phyloP scores from a whole-genome alignment of 179 eudicot species.

The Monotropa hypopitys region DNA sequence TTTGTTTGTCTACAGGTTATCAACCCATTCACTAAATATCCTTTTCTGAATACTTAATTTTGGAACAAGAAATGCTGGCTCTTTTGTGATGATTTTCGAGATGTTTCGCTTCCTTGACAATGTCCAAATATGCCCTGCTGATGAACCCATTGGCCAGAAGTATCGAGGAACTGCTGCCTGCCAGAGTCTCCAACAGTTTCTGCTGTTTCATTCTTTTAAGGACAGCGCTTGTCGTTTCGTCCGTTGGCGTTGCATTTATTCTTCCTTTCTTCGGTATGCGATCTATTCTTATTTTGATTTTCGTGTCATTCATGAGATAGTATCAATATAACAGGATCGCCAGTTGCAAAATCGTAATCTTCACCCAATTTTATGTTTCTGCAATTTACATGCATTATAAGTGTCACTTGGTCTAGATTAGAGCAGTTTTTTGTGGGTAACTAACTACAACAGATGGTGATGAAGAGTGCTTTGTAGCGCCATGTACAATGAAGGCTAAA shows the following conservation, averaged over 20 bases:
- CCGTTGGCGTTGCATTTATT: slow-evolving; percentile 59
- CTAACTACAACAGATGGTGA: not conserved
- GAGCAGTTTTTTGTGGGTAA: not conserved
- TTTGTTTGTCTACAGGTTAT: slow-evolving; percentile 46
- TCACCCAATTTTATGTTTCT: not conserved
- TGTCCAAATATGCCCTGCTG: slow-evolving; percentile 48
- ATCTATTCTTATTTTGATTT: not conserved
- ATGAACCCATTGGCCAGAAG: slow-evolving; percentile 83
- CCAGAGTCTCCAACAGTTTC: slow-evolving; percentile 20
- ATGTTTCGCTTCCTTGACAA: slow-evolving; percentile 36
- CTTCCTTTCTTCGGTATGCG: slow-evolving; percentile 77
- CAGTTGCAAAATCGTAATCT: not conserved
- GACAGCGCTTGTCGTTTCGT: slow-evolving; percentile 49
- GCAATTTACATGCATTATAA: not conserved
- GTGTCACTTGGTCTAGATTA: not conserved
- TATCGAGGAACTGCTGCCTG: slow-evolving; percentile 74
- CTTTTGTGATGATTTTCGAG: not conserved
- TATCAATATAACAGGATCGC: not conserved
- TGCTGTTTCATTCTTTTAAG: slow-evolving; percentile 59
- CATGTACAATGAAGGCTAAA: no score
- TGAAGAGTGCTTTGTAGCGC: no score
- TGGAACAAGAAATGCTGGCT: not conserved
- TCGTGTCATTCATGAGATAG: not conserved
- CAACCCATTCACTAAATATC: slow-evolving; percentile 87
- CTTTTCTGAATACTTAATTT: slow-evolving; percentile 20